A percentile compares a stretch with the other conserved stretches of the same genome.
Evolutionary conservation across 495 filamentous ascomycete species (phyloP).

Genomic region (Tuber brumale): DNA sequence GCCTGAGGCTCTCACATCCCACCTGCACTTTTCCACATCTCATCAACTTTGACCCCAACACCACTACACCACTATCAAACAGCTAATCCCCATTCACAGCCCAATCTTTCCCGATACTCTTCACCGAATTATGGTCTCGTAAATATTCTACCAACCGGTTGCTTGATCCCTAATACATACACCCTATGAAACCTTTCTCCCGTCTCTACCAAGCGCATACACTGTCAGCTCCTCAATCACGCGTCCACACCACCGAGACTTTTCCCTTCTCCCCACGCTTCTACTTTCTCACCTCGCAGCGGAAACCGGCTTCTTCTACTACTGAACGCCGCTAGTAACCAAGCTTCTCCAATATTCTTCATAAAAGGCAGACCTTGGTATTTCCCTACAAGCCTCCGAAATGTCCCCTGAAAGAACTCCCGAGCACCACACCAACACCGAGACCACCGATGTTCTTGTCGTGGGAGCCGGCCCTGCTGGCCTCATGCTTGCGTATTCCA

Average conservation of each 20-base stretch:
- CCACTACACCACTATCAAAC: not conserved
- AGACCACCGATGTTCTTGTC: conserved; percentile 54
- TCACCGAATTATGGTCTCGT: not conserved
- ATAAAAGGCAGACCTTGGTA: not conserved
- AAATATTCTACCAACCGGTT: not conserved
- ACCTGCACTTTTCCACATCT: not conserved
- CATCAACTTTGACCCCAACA: not conserved
- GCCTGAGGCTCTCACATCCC: not conserved
- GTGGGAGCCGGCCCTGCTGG: conserved; percentile 66
- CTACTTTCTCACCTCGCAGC: not conserved
- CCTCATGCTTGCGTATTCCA: conserved; percentile 57
- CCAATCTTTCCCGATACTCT: not conserved
- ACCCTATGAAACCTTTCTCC: not conserved
- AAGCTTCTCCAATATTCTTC: not conserved
- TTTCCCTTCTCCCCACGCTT: not conserved
- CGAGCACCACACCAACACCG: conserved; percentile 31
- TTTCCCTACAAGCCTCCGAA: conserved; percentile 1
- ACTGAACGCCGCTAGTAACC: not conserved
- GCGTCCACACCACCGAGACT: not conserved
- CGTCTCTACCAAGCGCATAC: not conserved
- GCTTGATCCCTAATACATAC: not conserved
- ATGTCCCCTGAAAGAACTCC: conserved; percentile 23
- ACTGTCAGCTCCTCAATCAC: not conserved
- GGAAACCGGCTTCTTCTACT: not conserved
- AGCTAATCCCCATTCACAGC: not conserved